These are phyloP conservation scores for Inonotus hispidus DNA, from an alignment of 1,284 basidiomycete species.

Conservation along the genomic window DNA sequence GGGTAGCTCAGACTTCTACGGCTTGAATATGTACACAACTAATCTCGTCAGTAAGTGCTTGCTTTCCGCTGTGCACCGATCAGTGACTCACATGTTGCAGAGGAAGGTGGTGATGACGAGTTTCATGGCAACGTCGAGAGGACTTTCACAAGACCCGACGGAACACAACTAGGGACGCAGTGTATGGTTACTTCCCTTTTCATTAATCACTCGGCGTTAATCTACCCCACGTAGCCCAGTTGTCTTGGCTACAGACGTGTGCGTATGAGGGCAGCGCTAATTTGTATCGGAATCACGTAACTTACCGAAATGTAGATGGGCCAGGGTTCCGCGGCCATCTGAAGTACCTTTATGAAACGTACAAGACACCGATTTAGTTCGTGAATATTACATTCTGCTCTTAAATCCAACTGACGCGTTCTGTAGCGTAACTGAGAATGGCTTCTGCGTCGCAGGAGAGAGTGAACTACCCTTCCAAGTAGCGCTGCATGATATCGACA, in stretches of 20 bases:
- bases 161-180: conserved; percentile 62
- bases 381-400: background rate
- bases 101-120: conserved; percentile 36
- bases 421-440: conserved; percentile 56
- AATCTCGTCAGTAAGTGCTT: conserved; percentile 35
- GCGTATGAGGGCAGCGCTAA: background rate
- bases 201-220: background rate
- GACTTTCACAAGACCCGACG: conserved; percentile 58
- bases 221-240: background rate
- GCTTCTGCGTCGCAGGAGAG: conserved; percentile 69
- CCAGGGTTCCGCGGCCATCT: conserved; percentile 59
- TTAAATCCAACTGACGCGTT: background rate
- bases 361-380: conserved; percentile 56
- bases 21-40: conserved; percentile 69
- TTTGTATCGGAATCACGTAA: background rate
- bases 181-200: background rate
- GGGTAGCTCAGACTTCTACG: conserved; percentile 68
- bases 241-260: background rate
- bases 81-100: background rate
- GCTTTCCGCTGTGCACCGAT: background rate
- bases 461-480: conserved; percentile 30
- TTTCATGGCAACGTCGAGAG: conserved; percentile 27
- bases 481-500: conserved; percentile 58
- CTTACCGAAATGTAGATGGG: background rate
- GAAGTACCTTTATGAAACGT: conserved; percentile 68